Conservation (phyloP, 257 asterid species). For the Anisodus tanguticus region DNA sequence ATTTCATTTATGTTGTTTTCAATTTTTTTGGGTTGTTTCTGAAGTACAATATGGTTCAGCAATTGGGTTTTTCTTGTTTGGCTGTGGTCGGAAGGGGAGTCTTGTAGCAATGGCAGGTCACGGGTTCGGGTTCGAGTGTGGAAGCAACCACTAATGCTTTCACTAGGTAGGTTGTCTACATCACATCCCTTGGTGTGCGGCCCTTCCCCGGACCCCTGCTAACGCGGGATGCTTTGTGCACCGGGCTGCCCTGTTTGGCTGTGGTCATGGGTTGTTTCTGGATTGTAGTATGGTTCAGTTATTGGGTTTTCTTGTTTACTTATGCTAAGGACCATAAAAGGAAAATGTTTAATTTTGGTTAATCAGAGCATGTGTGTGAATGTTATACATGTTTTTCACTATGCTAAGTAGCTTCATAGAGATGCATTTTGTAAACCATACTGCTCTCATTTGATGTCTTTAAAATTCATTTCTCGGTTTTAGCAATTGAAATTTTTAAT, state of each 20-base stretch:
- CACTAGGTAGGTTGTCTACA: too few species aligned
- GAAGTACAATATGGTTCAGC: not conserved
- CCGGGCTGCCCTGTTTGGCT: not conserved
- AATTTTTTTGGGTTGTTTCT: slow-evolving; percentile 12
- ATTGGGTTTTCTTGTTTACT: not conserved
- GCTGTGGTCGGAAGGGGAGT: not conserved
- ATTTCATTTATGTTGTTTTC: not conserved
- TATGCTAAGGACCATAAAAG: not conserved
- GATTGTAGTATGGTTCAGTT: not conserved
- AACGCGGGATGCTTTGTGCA: too few species aligned
- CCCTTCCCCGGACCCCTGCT: too few species aligned
- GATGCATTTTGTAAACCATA: not conserved
- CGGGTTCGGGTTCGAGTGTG: too few species aligned
- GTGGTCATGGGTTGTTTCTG: not conserved
- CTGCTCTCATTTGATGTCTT: not conserved
- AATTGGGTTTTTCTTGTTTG: not conserved
- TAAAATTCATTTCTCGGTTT: not conserved
- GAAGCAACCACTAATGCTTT: too few species aligned
- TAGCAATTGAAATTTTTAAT: not conserved
- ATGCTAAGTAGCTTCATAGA: not conserved
- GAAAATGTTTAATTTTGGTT: not conserved
- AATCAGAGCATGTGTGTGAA: slow-evolving; percentile 5
- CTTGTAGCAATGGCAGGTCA: too few species aligned
- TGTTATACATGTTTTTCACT: not conserved
- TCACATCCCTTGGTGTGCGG: too few species aligned